A percentile compares a stretch with the other conserved stretches of the same genome.
Evolutionary conservation across 2,329 filamentous ascomycete species (phyloP).

Genomic region (Hirsutella minnesotensis): DNA sequence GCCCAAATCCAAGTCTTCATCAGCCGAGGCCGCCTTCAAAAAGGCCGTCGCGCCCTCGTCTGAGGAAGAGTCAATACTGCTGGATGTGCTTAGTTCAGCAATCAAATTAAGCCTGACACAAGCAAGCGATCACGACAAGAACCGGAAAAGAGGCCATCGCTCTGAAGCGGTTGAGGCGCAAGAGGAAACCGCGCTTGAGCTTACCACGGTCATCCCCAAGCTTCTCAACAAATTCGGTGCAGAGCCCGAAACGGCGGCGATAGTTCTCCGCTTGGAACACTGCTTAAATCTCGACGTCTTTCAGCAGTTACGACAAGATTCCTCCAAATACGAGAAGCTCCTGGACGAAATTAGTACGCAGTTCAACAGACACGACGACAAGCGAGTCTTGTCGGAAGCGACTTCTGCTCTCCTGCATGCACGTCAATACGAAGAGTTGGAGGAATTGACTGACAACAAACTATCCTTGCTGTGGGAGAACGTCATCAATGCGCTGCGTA

Average conservation of each 20-base stretch:
- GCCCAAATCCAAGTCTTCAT: slow-evolving; percentile 30
- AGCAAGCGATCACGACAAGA: slow-evolving; percentile 51
- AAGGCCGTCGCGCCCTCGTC: slow-evolving; percentile 60
- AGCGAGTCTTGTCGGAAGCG: slow-evolving; percentile 73
- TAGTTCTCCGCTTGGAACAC: slow-evolving; percentile 76
- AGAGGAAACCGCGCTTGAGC: slow-evolving; percentile 65
- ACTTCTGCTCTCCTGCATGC: slow-evolving; percentile 74
- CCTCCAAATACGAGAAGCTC: slow-evolving; percentile 65
- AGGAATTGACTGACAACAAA: slow-evolving; percentile 73
- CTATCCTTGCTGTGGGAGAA: slow-evolving; percentile 80
- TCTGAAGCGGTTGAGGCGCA: slow-evolving; percentile 58
- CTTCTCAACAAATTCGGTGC: slow-evolving; percentile 89
- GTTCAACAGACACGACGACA: slow-evolving; percentile 84
- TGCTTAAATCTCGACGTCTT: slow-evolving; percentile 80
- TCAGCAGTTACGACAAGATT: slow-evolving; percentile 77
- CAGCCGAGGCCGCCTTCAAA: slow-evolving; percentile 51
- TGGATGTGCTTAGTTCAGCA: slow-evolving; percentile 76
- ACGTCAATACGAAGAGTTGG: slow-evolving; percentile 74
- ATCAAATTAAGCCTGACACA: slow-evolving; percentile 64
- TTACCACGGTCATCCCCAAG: slow-evolving; percentile 70
- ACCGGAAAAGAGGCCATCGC: slow-evolving; percentile 44
- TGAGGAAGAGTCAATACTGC: slow-evolving; percentile 70
- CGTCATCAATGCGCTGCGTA: slow-evolving; percentile 58
- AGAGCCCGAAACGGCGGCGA: slow-evolving; percentile 73
- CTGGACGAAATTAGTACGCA: slow-evolving; percentile 90